Conservation (phyloP, 495 filamentous ascomycete genomes). For the Neurospora sp. region DNA sequence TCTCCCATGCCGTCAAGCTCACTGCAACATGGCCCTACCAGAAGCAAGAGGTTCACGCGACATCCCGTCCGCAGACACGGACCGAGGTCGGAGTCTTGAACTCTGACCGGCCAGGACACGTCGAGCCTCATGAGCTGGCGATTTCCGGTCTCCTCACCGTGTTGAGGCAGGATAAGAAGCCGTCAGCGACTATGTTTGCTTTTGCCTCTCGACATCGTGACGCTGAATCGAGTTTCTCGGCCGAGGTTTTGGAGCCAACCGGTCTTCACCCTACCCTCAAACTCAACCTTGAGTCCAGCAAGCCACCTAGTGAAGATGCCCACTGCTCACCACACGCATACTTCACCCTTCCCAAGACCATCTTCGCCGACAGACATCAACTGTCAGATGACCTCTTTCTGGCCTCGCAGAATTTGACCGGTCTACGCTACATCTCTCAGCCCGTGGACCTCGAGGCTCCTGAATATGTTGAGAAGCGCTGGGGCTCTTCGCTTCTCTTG, state of each 20-base stretch:
- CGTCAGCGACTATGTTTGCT: conserved; percentile 67
- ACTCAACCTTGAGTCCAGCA: conserved; percentile 37
- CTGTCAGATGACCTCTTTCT: conserved; percentile 30
- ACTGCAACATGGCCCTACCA: conserved; percentile 50
- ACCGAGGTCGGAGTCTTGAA: conserved; percentile 80
- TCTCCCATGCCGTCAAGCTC: conserved; percentile 53
- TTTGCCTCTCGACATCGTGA: conserved; percentile 79
- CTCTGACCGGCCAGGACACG: conserved; percentile 46
- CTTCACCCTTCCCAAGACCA: conserved; percentile 69
- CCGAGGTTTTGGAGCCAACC: conserved; percentile 54
- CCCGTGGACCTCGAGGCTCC: conserved; percentile 92
- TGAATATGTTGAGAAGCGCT: conserved; percentile 62
- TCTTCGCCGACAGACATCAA: conserved; percentile 81
- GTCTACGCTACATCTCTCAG: conserved; percentile 57
- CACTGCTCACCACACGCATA: conserved; percentile 71
- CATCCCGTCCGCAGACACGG: conserved; percentile 21
- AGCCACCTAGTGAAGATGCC: conserved; percentile 28
- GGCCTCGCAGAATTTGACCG: conserved; percentile 60
- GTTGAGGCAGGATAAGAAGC: conserved; percentile 60
- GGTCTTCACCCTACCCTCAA: conserved; percentile 84
- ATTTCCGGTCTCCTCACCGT: conserved; percentile 73
- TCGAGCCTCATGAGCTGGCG: conserved; percentile 60
- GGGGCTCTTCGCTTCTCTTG: conserved; percentile 74
- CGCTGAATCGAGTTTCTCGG: conserved; percentile 33
- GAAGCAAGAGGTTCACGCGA: conserved; percentile 28